Evolutionary conservation across 2,329 filamentous ascomycete genomes (phyloP), one percentile per base, ranked within the genome.

Genomic region (Arthrobotrys musiformis): DNA sequence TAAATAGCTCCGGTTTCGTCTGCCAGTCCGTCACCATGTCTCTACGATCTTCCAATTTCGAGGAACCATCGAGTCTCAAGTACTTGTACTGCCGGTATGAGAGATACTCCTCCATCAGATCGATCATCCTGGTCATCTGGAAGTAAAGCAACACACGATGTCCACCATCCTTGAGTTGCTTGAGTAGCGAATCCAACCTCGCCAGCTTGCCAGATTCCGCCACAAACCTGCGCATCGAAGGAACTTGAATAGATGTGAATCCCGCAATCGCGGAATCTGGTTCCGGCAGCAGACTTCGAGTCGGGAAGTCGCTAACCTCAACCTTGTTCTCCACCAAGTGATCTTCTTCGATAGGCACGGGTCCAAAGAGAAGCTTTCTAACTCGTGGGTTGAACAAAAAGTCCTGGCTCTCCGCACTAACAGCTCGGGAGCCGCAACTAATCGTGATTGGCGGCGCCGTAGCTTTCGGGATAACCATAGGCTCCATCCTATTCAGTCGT

Each of bases 111-210:
- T 99, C 95, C 92, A 98, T 98, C 77, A 99, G 86, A 83, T 99
- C 94, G 82, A 99, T 98, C 95, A 99, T 99, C 82, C 93, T 92
- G 2, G 95, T 99, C 95, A 99, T 99, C 86, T 99, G 95, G 92
- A 99, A 99, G 87, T 99, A 99, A 19, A 99, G 86, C 66, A 99
- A 87, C 22, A 99, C 95, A 82, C 95, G 93, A 81, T 99, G 95
- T 37, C 92, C 92, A 79, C 92, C 92, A 78, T 93, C 91, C 87
- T 98, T 99, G 81, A 99, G 90, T 83, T 93, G 89, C 83, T 92
- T 92, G 13, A 99, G 88, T 17, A 99, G 87, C 79, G 92, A 87
- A 83, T 99, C 95, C 61, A 99, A 87, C 82, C 93, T 93, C 54
- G 93, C 94, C 76, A 99, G 89, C 85, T 99, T 99, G 82, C 95